These are phyloP conservation scores for Piper betle DNA, from an alignment of 164 flowering plant genomes.

Conservation along the genomic window DNA sequence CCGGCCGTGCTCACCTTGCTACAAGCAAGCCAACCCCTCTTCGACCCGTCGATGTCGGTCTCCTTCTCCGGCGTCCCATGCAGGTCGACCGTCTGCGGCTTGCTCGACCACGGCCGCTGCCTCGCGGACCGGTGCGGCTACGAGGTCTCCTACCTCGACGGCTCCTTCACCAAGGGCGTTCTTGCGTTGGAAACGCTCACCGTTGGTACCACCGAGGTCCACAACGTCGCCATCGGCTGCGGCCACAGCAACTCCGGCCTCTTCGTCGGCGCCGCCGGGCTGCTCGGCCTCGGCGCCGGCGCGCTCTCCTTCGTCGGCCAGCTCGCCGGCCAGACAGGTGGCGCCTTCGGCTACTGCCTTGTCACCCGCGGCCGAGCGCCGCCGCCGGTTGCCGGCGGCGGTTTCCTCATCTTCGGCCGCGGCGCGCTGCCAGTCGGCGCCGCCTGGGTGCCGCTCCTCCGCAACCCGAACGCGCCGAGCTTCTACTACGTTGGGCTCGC, in stretches of 20 bases:
- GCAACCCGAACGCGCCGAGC: conserved; percentile 57
- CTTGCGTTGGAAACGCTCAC: conserved; percentile 14
- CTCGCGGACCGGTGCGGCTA: conserved; percentile 18
- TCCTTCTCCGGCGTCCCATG: conserved; percentile 59
- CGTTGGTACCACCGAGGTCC: conserved; percentile 32
- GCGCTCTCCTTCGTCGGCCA: conserved; percentile 77
- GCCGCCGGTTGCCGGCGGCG: conserved; percentile 19
- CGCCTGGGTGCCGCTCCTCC: conserved; percentile 58
- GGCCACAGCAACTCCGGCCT: conserved; percentile 80
- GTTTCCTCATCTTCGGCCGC: conserved; percentile 47
- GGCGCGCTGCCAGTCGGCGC: conserved; percentile 56
- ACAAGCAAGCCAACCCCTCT: conserved; percentile 73
- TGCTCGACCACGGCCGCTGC: conserved; percentile 39
- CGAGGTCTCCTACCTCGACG: neutral
- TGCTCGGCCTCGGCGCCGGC: conserved; percentile 82
- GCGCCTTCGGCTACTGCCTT: conserved; percentile 69
- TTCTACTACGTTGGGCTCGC: conserved; percentile 67
- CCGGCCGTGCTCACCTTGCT: conserved; percentile 67
- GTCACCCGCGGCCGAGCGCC: conserved; percentile 50
- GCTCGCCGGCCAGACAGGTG: conserved; percentile 65
- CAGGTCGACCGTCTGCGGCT: conserved; percentile 35
- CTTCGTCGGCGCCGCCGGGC: conserved; percentile 85
- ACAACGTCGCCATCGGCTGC: conserved; percentile 75
- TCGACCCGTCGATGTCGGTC: conserved; percentile 61
- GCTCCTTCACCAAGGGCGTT: neutral